Evolutionary conservation across 2,329 filamentous ascomycete genomes (phyloP), one percentile per base, ranked within the genome.

Genomic region (Ophiocordyceps sinensis): DNA sequence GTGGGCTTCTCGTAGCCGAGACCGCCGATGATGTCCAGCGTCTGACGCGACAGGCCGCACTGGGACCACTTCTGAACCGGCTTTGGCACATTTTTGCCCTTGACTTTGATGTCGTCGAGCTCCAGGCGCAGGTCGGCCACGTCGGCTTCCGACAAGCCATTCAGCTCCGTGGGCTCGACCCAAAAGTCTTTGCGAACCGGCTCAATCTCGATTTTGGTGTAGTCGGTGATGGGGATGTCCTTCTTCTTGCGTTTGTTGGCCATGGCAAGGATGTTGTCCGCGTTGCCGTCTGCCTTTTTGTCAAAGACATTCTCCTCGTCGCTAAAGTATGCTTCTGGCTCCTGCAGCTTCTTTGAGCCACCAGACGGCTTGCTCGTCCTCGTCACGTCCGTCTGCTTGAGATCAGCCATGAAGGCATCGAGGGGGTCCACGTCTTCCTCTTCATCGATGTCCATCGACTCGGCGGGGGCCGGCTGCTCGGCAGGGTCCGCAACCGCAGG

Each of bases 41-140:
- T 88, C 53, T 88, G 85, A 28, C 85, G 77, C 14, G 87, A 86
- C 39, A 95, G 72, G 37, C 91, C 91, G 57, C 88, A 94, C 54
- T 96, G 89, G 1, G 89, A 88, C 85, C 88, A 98, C 61, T 94
- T 95, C 53, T 86, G 82, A 10, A 98, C 88, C 4, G 91, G 91
- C 53, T 88, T 94, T 2, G 91, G 91, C 5, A 93, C 79, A 52
- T 94, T 77, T 49, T 86, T 79, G 45, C 88, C 87, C 44, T 82
- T 78, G 35, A 96, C 85, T 58, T 94, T 95, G 64, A 98, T 96
- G 38, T 87, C 89, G 57, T 96, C 91, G 28, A 98, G 70, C 58
- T 96, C 87, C 44, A 89, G 65, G 38, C 91, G 79, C 41, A 98
- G 61, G 49, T 84, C 83, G 36, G 78, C 75, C 42, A 93, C 75